phyloP scores from a whole-genome alignment of 2,329 filamentous ascomycete genomes.

The Ophiostoma ips region DNA sequence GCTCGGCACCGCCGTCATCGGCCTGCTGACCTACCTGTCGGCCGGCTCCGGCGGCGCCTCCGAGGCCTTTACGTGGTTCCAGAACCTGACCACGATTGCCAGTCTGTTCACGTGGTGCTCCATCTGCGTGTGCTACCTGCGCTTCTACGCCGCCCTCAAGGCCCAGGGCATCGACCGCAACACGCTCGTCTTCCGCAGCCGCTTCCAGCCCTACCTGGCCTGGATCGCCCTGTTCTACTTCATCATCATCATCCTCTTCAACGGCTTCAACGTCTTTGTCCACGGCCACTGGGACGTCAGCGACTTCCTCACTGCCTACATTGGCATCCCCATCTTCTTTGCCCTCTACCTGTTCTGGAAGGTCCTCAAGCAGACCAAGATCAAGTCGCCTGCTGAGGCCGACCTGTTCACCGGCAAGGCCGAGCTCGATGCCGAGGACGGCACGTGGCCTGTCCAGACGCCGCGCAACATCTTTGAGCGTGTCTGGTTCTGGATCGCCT shows the following conservation, averaged over 20 bases:
- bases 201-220: constrained; percentile 54
- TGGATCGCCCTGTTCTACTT: constrained; percentile 49
- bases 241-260: constrained; percentile 57
- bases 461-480: constrained; percentile 37
- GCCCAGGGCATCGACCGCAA: constrained; percentile 51
- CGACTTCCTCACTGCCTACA: constrained; percentile 50
- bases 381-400: constrained; percentile 29
- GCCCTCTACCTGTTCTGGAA: constrained; percentile 49
- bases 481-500: constrained; percentile 35
- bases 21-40: constrained; percentile 57
- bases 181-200: constrained; percentile 50
- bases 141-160: constrained; percentile 52
- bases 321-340: constrained; percentile 48
- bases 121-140: constrained; percentile 54
- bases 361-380: constrained; percentile 29
- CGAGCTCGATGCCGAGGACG: constrained; percentile 36
- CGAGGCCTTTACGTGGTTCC: constrained; percentile 19
- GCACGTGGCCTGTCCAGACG: constrained; percentile 23
- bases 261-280: constrained; percentile 60
- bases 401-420: constrained; percentile 48
- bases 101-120: constrained; percentile 56
- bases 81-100: constrained; percentile 43
- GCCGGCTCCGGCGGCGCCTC: constrained; percentile 45
- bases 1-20: constrained; percentile 39
- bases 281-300: constrained; percentile 26